Conservation (phyloP, 2,329 filamentous ascomycete genomes). For the Neoscytalidium dimidiatum region DNA sequence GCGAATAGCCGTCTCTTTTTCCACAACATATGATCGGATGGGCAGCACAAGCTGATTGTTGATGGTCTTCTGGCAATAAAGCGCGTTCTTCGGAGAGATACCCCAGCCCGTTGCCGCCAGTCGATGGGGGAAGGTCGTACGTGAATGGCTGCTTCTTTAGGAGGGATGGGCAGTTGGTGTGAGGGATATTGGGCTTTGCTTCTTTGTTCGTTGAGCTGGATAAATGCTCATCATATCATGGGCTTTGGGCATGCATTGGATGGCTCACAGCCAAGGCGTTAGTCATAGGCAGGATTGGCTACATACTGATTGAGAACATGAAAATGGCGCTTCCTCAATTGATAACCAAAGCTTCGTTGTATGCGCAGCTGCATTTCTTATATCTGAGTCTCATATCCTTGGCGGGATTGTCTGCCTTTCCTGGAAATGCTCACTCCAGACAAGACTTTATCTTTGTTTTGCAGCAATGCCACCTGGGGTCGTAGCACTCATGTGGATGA, state of each 20-base stretch:
- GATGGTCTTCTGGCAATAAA: neutral
- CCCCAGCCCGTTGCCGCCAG: slow-evolving; percentile 12
- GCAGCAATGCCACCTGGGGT: no score
- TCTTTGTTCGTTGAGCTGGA: neutral
- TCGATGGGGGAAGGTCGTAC: slow-evolving; percentile 14
- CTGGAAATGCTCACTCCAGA: no score
- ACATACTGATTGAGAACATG: no score
- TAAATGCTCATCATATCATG: neutral
- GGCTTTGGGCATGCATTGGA: neutral
- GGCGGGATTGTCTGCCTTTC: no score
- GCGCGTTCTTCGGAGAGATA: slow-evolving; percentile 8
- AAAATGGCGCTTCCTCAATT: no score
- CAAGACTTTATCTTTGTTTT: no score
- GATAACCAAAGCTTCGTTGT: no score
- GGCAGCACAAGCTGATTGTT: slow-evolving; percentile 13
- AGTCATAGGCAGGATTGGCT: no score
- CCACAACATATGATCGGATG: neutral
- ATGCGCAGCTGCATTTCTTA: no score
- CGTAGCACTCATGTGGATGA: no score
- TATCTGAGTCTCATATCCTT: no score
- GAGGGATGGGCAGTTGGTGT: slow-evolving; percentile 19
- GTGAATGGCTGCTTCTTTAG: slow-evolving; percentile 20
- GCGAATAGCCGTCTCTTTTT: slow-evolving; percentile 6
- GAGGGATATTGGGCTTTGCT: neutral
- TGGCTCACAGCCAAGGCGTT: no score